phyloP scores from a whole-genome alignment of 2,329 filamentous ascomycete genomes.

The Neurospora sp. region DNA sequence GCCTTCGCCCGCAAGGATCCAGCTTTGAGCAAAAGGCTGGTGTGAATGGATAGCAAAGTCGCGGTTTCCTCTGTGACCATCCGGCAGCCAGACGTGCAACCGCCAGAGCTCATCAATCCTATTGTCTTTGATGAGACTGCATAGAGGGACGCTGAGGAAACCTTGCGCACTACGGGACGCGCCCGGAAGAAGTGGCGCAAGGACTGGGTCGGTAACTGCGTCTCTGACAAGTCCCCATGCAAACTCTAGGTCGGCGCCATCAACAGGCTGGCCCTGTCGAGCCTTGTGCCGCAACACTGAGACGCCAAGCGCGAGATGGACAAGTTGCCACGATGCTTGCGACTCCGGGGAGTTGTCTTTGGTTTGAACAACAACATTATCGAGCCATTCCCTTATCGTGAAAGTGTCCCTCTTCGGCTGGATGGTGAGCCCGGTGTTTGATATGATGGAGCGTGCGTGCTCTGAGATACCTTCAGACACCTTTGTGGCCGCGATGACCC shows the following conservation, averaged over 20 bases:
- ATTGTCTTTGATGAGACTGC: constrained; percentile 23
- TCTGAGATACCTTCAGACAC: background rate
- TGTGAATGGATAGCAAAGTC: constrained; percentile 25
- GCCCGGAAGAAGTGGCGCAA: background rate
- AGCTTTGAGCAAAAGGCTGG: constrained; percentile 26
- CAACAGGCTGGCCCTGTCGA: background rate
- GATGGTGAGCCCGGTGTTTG: background rate
- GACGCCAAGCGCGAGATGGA: background rate
- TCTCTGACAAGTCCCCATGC: background rate
- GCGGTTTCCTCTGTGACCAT: constrained; percentile 20
- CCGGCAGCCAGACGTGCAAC: constrained; percentile 27
- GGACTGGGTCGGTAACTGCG: background rate
- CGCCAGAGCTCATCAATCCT: constrained; percentile 26
- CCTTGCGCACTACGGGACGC: constrained; percentile 24
- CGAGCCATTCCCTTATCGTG: background rate
- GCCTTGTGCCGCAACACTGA: background rate
- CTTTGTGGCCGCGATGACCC: background rate
- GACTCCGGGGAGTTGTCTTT: background rate
- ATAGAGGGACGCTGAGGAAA: constrained; percentile 25
- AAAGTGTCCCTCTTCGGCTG: background rate
- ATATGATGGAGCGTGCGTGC: background rate
- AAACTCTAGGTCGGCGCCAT: background rate
- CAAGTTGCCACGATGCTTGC: background rate
- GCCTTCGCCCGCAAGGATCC: constrained; percentile 26
- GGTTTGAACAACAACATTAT: background rate